Conservation (phyloP, 2,329 filamentous ascomycete genomes). For the Colletotrichum coccodes region DNA sequence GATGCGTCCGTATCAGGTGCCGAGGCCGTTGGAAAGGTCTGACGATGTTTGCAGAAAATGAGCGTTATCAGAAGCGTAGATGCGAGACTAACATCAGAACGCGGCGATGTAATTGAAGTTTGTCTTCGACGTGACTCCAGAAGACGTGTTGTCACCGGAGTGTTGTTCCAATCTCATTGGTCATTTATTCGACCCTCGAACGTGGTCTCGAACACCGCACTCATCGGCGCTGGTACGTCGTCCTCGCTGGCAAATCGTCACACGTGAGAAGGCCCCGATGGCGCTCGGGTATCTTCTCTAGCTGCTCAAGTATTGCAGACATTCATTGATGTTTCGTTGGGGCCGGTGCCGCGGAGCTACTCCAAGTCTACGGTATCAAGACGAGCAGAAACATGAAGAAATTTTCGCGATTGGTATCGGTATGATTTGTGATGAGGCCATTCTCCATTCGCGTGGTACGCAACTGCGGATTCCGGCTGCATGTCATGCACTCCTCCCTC, state of each 20-base stretch:
- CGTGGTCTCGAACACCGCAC: not conserved
- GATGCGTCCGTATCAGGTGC: not conserved
- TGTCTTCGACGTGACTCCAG: not conserved
- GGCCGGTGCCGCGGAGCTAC: not conserved
- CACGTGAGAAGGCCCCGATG: not conserved
- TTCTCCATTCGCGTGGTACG: not conserved
- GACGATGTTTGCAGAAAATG: not conserved
- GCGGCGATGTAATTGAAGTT: not conserved
- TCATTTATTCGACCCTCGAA: not conserved
- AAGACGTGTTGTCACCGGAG: not conserved
- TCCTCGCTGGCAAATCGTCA: not conserved
- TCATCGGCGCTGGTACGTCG: not conserved
- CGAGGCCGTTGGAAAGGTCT: not conserved
- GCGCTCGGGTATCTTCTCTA: not conserved
- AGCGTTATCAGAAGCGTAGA: not conserved
- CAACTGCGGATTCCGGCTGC: slow-evolving; percentile 7
- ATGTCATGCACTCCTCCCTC: slow-evolving; percentile 5
- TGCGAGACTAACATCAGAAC: not conserved
- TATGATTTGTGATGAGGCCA: not conserved
- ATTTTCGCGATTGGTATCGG: not conserved
- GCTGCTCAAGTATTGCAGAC: not conserved
- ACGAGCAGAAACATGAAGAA: slow-evolving; percentile 7
- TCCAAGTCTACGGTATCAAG: not conserved
- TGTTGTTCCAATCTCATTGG: slow-evolving; percentile 1
- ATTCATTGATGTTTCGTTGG: not conserved